Base-by-base conservation (phyloP, 202 grass and related monocot genomes). In the Eragrostis tef region DNA sequence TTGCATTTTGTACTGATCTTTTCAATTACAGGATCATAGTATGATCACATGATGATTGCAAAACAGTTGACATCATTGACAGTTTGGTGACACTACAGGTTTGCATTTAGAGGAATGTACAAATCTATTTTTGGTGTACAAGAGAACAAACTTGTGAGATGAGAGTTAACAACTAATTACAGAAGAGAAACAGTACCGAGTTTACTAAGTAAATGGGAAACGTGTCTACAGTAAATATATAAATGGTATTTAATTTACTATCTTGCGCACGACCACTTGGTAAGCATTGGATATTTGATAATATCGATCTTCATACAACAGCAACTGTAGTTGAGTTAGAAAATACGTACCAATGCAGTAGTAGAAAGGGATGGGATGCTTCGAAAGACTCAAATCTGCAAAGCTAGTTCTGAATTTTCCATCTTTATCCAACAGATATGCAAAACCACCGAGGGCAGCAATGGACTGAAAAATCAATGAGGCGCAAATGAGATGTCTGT, bases 311-410 rank as follows among this genome's bases (percentile, higher is more conserved):
- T 26, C 0, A 53, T 34, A 85, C 21, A 11, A 79, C 13, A 53
- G 13, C 10, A 26, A 71, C 46, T 70, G 44, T 17, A 78, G 25
- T 61, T 26, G 7, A 16, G 43, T 63, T 36, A 87, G 29, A 66
- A 62, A 65, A 21, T 47, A 16, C 48, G 42, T 69, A 95, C 93
- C 93, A 63, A 90, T 82, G 70, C 86, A 83, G 81, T 95, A 95
- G 73, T 95, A 95, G 56, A 95, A 95, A 19, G 90, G 88, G 31
- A 95, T 68, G 1, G 93, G 93, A 87, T 92, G 87, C 71, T 92
- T 95, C 41, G 93, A 92, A 34, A 95, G 83, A 80, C 87, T 88
- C 93, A 85, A 95, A 84, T 84, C 86, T 41, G 67, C 73, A 82
- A 95, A 95, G 19, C 80, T 92, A 50, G 88, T 92, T 76, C 90